Evolutionary conservation across 208 protist genomes (phyloP).

Genomic region (Acanthamoeba healyi): DNA sequence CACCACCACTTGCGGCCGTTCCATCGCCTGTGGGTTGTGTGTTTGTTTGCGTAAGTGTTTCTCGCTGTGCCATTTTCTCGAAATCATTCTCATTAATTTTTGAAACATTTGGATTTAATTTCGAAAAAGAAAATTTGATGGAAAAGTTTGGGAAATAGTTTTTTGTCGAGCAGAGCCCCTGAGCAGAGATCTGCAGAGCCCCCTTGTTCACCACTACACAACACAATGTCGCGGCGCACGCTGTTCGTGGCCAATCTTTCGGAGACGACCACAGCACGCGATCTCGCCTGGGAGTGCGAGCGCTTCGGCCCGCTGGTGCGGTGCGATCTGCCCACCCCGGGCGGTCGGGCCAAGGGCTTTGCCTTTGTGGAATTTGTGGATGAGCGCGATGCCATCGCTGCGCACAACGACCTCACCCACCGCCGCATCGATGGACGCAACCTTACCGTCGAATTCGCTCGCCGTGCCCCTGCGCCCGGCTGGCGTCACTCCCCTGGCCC

Average conservation of each 20-base stretch:
- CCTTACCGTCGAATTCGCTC: conserved; percentile 48
- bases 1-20: not conserved
- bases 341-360: conserved; percentile 38
- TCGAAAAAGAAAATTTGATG: too few species aligned
- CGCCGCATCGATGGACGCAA: conserved; percentile 21
- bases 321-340: conserved; percentile 58
- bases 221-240: conserved; percentile 29
- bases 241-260: conserved; percentile 61
- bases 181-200: not conserved
- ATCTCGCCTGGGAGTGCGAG: conserved; percentile 70
- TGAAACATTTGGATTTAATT: too few species aligned
- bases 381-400: conserved; percentile 52
- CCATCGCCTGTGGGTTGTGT: too few species aligned
- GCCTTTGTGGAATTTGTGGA: conserved; percentile 62
- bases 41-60: too few species aligned
- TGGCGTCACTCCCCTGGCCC: conserved; percentile 31
- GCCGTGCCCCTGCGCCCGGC: conserved; percentile 38
- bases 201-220: not conserved
- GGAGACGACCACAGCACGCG: conserved; percentile 13
- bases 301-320: conserved; percentile 64
- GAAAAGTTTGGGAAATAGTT: too few species aligned
- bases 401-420: conserved; percentile 28
- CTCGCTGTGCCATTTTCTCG: too few species aligned
- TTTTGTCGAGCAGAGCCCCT: not conserved
- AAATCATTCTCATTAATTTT: too few species aligned